Evolutionary conservation across 2,329 filamentous ascomycete genomes (phyloP).

Genomic region (Pseudophaeomoniella oleicola): DNA sequence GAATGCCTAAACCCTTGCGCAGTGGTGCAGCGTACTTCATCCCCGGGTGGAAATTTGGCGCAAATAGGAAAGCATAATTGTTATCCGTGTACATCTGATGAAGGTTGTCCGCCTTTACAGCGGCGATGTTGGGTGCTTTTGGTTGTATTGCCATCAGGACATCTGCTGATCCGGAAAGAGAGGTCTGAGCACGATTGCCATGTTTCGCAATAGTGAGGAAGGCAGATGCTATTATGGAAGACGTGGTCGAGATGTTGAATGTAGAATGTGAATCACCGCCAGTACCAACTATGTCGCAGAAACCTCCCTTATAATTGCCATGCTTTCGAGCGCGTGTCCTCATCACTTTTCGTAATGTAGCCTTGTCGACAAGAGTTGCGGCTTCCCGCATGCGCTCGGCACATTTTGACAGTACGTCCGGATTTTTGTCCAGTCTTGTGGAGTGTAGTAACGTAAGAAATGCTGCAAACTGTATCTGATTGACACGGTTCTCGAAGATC

Average conservation of each 20-base stretch:
- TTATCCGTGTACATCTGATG: slow-evolving; percentile 57
- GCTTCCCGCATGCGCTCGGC: slow-evolving; percentile 72
- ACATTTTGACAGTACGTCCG: slow-evolving; percentile 75
- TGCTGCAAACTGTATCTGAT: slow-evolving; percentile 75
- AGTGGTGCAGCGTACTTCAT: slow-evolving; percentile 82
- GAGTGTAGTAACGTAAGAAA: slow-evolving; percentile 87
- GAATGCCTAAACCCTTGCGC: slow-evolving; percentile 76
- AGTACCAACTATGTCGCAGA: slow-evolving; percentile 94
- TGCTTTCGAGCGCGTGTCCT: slow-evolving; percentile 39
- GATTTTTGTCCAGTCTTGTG: slow-evolving; percentile 66
- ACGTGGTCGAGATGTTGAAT: slow-evolving; percentile 94
- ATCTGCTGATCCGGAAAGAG: slow-evolving; percentile 89
- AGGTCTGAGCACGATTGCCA: slow-evolving; percentile 89
- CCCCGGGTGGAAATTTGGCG: slow-evolving; percentile 88
- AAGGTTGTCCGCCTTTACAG: slow-evolving; percentile 59
- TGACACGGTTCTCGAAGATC: slow-evolving; percentile 82
- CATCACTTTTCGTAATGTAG: slow-evolving; percentile 47
- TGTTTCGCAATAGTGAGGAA: slow-evolving; percentile 83
- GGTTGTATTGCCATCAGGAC: slow-evolving; percentile 65
- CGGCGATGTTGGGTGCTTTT: slow-evolving; percentile 56
- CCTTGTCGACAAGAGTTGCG: slow-evolving; percentile 55
- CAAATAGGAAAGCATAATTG: slow-evolving; percentile 93
- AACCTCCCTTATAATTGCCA: slow-evolving; percentile 64
- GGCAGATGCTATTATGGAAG: slow-evolving; percentile 80
- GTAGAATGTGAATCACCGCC: slow-evolving; percentile 94